Conservation (phyloP, 108 stramenopile species). For the Nannochloropsis granulata region DNA sequence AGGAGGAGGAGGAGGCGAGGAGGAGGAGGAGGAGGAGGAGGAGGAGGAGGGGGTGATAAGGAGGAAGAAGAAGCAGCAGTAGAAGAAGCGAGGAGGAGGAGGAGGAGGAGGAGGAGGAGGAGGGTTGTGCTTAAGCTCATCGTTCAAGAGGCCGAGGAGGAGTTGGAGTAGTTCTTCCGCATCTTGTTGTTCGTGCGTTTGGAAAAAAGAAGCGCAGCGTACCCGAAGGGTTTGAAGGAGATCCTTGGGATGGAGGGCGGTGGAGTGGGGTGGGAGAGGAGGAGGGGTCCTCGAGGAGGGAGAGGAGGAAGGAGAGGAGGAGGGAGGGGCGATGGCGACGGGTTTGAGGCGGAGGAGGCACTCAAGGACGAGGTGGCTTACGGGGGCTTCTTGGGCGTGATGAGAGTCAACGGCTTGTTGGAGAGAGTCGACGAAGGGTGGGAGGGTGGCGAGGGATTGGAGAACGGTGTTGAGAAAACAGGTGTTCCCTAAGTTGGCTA, state of each 20-base stretch:
- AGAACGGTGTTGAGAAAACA: conserved; percentile 21
- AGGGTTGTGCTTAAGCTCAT: neutral
- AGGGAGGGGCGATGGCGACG: neutral
- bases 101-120: too few species aligned
- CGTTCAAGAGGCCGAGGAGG: neutral
- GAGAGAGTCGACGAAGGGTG: conserved; percentile 1
- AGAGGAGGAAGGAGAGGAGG: neutral
- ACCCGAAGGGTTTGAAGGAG: neutral
- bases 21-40: neutral
- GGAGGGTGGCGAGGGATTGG: conserved; percentile 11
- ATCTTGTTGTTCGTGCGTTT: neutral
- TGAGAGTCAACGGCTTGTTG: neutral
- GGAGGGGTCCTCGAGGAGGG: neutral
- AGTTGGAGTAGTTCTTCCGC: neutral
- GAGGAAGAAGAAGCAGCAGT: neutral
- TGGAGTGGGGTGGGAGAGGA: neutral
- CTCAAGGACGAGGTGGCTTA: neutral
- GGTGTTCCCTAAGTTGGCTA: conserved; percentile 14
- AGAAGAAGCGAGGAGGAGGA: too few species aligned
- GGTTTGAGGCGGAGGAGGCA: neutral
- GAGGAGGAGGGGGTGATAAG: neutral
- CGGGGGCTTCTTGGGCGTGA: neutral
- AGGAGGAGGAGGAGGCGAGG: neutral
- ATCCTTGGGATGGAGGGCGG: neutral
- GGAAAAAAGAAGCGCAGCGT: neutral